phyloP scores from a whole-genome alignment of 2,329 filamentous ascomycete species.

The Nigrospora oryzae region DNA sequence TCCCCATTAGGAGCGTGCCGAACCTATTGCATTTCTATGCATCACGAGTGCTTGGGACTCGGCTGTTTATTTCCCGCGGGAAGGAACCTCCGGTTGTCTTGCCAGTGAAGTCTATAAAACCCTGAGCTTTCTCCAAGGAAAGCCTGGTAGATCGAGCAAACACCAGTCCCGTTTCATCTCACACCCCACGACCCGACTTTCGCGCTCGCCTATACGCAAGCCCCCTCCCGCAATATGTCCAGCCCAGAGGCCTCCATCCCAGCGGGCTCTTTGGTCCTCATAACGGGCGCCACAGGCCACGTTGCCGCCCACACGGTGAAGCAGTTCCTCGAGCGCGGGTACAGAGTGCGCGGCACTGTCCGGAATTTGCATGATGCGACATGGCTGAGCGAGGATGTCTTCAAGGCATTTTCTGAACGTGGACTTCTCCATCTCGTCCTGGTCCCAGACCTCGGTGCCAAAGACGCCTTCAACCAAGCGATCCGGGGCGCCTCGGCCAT shows the following conservation, averaged over 20 bases:
- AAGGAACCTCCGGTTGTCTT: background rate
- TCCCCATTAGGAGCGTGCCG: background rate
- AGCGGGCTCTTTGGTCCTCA: constrained; percentile 11
- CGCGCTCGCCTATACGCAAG: background rate
- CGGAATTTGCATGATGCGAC: constrained; percentile 14
- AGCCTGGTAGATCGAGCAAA: background rate
- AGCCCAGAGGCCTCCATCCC: constrained; percentile 10
- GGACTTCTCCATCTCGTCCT: constrained; percentile 26
- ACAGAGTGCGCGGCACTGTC: background rate
- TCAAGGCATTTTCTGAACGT: constrained; percentile 16
- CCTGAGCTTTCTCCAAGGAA: background rate
- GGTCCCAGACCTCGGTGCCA: constrained; percentile 26
- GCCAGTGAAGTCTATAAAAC: background rate
- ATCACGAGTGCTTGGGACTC: background rate
- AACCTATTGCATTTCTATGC: background rate
- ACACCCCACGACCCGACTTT: background rate
- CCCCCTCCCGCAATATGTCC: background rate
- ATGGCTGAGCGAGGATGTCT: constrained; percentile 24
- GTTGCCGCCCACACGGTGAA: background rate
- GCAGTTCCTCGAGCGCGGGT: background rate
- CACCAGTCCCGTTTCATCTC: background rate
- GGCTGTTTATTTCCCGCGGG: background rate
- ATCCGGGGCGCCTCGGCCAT: constrained; percentile 32
- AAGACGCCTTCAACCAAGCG: constrained; percentile 28
- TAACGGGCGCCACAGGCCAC: background rate